These are phyloP conservation scores for Chaetomium tenue DNA, from an alignment of 495 filamentous ascomycete genomes.

Conservation along the genomic window DNA sequence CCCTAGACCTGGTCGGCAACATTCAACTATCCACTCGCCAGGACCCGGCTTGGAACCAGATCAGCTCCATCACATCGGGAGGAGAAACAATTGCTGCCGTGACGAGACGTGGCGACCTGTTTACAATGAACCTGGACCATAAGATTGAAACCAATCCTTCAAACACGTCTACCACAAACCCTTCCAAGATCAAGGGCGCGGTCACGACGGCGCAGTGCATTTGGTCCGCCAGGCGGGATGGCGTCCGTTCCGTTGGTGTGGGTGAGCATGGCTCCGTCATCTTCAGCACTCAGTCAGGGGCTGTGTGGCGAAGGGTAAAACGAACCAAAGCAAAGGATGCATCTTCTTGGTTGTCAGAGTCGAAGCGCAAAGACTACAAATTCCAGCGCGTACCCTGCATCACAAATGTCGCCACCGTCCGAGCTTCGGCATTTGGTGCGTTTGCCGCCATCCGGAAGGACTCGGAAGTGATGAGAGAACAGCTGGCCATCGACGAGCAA, in stretches of 20 bases:
- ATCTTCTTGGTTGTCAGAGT: constrained; percentile 49
- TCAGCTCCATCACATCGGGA: constrained; percentile 73
- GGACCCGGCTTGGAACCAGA: constrained; percentile 59
- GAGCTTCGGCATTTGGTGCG: constrained; percentile 82
- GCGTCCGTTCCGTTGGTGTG: constrained; percentile 79
- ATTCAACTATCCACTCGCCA: constrained; percentile 65
- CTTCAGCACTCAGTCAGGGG: constrained; percentile 85
- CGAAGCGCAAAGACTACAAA: constrained; percentile 80
- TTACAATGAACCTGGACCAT: constrained; percentile 69
- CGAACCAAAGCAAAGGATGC: constrained; percentile 76
- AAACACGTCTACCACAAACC: constrained; percentile 79
- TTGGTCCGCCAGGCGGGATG: constrained; percentile 84
- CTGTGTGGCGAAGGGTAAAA: constrained; percentile 84
- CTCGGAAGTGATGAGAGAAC: constrained; percentile 73
- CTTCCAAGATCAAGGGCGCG: constrained; percentile 75
- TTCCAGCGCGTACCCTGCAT: constrained; percentile 85
- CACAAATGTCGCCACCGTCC: constrained; percentile 76
- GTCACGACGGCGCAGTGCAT: constrained; percentile 71
- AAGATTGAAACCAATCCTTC: constrained; percentile 59
- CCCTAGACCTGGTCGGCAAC: constrained; percentile 65
- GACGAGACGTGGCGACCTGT: constrained; percentile 79
- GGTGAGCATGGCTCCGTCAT: constrained; percentile 95
- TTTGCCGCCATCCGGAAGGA: constrained; percentile 87
- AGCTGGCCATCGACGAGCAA: constrained; percentile 61
- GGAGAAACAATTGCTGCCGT: constrained; percentile 89